phyloP scores from a whole-genome alignment of 208 protist species.

The Eutreptiella sp. region DNA sequence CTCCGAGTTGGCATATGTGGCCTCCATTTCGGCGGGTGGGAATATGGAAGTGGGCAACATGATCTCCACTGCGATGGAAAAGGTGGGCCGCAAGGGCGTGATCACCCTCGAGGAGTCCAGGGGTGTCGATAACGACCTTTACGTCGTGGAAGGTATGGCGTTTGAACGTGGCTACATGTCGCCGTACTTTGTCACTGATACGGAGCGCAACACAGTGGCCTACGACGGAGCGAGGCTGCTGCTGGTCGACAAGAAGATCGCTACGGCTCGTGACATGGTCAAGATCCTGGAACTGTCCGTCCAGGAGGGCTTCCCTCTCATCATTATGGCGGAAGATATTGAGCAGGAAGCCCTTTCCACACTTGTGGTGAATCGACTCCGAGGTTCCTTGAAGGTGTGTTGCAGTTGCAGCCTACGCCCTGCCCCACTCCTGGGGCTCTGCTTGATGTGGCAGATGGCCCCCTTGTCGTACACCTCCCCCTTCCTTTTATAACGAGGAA shows the following conservation, averaged over 20 bases:
- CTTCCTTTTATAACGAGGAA: no score
- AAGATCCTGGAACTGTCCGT: slow-evolving; percentile 72
- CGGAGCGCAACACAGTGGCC: slow-evolving; percentile 92
- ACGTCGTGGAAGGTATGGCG: slow-evolving; percentile 97
- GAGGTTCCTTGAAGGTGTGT: background rate
- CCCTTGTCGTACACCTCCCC: no score
- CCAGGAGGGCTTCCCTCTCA: slow-evolving; percentile 66
- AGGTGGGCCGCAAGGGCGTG: slow-evolving; percentile 98
- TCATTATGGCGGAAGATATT: slow-evolving; percentile 78
- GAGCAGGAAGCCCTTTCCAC: slow-evolving; percentile 82
- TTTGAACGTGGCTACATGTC: slow-evolving; percentile 97
- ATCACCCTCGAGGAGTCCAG: slow-evolving; percentile 99
- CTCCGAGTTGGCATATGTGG: slow-evolving; percentile 78
- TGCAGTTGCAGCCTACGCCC: no score
- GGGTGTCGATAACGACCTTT: slow-evolving; percentile 94
- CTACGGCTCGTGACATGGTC: slow-evolving; percentile 61
- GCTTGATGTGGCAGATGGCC: no score
- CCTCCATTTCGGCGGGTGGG: slow-evolving; percentile 99
- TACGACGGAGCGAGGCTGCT: slow-evolving; percentile 92
- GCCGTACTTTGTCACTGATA: slow-evolving; percentile 98
- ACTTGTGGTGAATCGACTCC: slow-evolving; percentile 49
- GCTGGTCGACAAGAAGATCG: slow-evolving; percentile 70
- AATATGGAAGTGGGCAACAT: slow-evolving; percentile 95
- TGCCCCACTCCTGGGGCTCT: no score
- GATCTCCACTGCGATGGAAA: slow-evolving; percentile 98